Conservation (phyloP, 495 filamentous ascomycete genomes). For the Trichoderma asperelloides region DNA sequence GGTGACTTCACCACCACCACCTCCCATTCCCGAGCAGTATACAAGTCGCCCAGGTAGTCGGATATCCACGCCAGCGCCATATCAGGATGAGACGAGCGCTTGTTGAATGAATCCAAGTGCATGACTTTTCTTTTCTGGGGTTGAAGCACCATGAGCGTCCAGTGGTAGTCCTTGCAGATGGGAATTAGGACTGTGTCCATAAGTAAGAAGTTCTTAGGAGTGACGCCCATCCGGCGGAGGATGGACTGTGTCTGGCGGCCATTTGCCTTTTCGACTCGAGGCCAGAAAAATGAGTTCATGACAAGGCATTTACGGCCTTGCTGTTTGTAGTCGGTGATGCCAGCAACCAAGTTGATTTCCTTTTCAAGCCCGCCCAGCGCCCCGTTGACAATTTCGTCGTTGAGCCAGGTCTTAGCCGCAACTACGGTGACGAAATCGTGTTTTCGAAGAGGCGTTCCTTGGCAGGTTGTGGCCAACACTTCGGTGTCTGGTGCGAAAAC, state of each 20-base stretch:
- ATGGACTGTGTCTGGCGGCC: constrained; percentile 24
- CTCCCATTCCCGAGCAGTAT: constrained; percentile 54
- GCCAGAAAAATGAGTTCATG: constrained; percentile 66
- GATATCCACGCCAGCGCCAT: constrained; percentile 47
- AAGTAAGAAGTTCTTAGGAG: constrained; percentile 28
- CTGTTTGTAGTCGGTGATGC: constrained; percentile 30
- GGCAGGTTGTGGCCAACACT: constrained; percentile 33
- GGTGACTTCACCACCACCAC: constrained; percentile 37
- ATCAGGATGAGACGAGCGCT: constrained; percentile 21
- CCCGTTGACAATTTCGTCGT: constrained; percentile 73
- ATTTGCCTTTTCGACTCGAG: constrained; percentile 46
- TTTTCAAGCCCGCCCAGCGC: constrained; percentile 53
- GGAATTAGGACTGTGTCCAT: constrained; percentile 40
- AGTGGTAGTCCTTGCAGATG: constrained; percentile 38
- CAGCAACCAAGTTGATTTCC: constrained; percentile 44
- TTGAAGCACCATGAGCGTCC: constrained; percentile 63
- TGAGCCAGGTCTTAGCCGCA: constrained; percentile 54
- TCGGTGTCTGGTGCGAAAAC: neutral
- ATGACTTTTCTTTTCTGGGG: constrained; percentile 55
- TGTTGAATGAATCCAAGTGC: constrained; percentile 64
- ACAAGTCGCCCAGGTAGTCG: constrained; percentile 48
- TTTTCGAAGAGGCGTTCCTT: constrained; percentile 47
- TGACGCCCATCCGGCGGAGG: constrained; percentile 23
- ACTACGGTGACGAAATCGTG: constrained; percentile 57
- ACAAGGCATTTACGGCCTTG: constrained; percentile 56